phyloP scores from a whole-genome alignment of 129 eudicot genomes.

The Gnaphalium uliginosum region DNA sequence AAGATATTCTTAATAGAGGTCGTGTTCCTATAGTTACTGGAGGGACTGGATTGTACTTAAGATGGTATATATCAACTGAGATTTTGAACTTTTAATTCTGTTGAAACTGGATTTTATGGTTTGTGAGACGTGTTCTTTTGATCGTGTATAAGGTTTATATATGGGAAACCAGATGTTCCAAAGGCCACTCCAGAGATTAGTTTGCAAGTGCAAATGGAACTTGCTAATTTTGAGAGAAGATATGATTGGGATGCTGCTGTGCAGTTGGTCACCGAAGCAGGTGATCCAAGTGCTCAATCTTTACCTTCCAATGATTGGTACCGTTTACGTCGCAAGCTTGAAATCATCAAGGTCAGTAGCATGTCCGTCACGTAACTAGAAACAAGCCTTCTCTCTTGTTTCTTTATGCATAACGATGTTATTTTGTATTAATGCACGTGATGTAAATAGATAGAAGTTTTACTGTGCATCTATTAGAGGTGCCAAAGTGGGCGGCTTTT shows the following conservation, averaged over 20 bases:
- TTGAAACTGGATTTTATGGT: background rate
- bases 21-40: conserved; percentile 89
- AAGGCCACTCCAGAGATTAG: conserved; percentile 67
- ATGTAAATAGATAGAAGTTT: background rate
- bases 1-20: conserved; percentile 68
- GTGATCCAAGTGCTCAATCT: conserved; percentile 77
- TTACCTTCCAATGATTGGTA: conserved; percentile 92
- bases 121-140: conserved; percentile 1
- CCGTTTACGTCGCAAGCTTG: conserved; percentile 85
- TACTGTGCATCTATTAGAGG: background rate
- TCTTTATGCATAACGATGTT: conserved; percentile 15
- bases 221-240: conserved; percentile 52
- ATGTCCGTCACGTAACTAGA: background rate
- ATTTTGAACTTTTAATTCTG: background rate
- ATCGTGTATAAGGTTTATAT: conserved; percentile 63
- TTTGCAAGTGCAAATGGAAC: conserved; percentile 68
- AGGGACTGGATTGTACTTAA: conserved; percentile 90
- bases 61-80: conserved; percentile 54
- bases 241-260: conserved; percentile 96
- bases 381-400: background rate
- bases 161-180: conserved; percentile 99
- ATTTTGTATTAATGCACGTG: background rate
- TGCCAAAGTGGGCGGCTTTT: background rate
- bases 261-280: conserved; percentile 65
- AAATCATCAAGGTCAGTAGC: conserved; percentile 70